Evolutionary conservation across 2,329 filamentous ascomycete genomes (phyloP), one percentile per base, ranked within the genome.

Genomic region (Pseudocercospora cruenta): DNA sequence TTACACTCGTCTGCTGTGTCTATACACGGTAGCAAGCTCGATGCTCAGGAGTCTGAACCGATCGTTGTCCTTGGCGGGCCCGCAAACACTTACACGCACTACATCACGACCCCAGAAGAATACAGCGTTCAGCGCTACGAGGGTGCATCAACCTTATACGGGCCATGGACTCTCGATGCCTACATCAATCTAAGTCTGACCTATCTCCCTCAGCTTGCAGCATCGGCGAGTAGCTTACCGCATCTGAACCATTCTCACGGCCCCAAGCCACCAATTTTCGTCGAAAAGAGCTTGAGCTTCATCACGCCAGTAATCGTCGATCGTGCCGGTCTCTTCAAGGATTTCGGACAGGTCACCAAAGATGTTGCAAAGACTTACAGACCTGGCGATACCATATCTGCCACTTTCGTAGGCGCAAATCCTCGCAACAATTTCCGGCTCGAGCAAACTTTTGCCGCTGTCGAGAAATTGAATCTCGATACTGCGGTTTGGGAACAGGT

Each of bases 91-190:
- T 98, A 98, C 78, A 89, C 92, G 2, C 91, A 94, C 78, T 94
- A 94, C 78, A 88, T 93, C 65, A 79, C 89, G 1, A 94, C 93
- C 0, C 86, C 88, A 28, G 91, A 96, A 77, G 91, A 96, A 78
- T 96, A 95, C 77, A 80, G 82, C 12, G 83, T 95, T 54, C 94
- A 97, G 80, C 90, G 94, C 9, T 97, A 97, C 79, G 94, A 98
- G 80, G 94, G 94, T n/a, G 94, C 92, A 0, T 94, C 91, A 6
- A 98, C 94, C 0, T 87, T 98, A 1, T 95, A 91, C 77, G 94
- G 94, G 0, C 91, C 86, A 1, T 88, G 93, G 78, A 92, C 93
- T 0, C 85, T 97, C 10, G 87, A 91, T 39, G 94, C 93, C 0
- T 95, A 95, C 81, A 91, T 97, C 80, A 94, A 96, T 78, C 83